Percentiles rank a stretch among this genome's conserved stretches.
phyloP scores from a whole-genome alignment of 2,329 filamentous ascomycete species.

The Cercospora nicotianae region DNA sequence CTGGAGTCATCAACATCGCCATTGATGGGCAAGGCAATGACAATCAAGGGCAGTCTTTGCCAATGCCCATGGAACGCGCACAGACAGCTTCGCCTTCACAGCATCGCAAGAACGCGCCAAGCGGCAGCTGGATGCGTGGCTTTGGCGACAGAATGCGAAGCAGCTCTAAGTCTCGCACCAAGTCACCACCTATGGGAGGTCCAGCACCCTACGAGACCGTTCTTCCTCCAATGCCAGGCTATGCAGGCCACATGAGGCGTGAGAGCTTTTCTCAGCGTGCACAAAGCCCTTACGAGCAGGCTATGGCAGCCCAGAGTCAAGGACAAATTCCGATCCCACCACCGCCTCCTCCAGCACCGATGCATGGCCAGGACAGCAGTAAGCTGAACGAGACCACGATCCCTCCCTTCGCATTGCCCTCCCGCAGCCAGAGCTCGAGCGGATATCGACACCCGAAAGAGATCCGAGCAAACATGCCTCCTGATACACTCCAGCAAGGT shows the following conservation, averaged over 20 bases:
- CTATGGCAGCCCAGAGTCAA: conserved; percentile 30
- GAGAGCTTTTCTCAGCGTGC: conserved; percentile 29
- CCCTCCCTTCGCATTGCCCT: conserved; percentile 37
- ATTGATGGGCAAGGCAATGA: conserved; percentile 44
- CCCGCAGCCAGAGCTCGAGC: conserved; percentile 29
- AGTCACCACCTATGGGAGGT: conserved; percentile 45
- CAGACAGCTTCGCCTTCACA: conserved; percentile 34
- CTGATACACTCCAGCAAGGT: conserved; percentile 47
- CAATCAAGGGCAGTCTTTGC: conserved; percentile 7
- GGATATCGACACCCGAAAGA: conserved; percentile 47
- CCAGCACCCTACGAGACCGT: conserved; percentile 24
- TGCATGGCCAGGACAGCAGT: conserved; percentile 18
- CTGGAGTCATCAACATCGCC: conserved; percentile 46
- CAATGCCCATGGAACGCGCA: conserved; percentile 36
- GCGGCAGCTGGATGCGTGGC: conserved; percentile 57
- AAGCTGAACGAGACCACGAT: conserved; percentile 44
- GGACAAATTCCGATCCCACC: conserved; percentile 32
- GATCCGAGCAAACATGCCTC: conserved; percentile 53
- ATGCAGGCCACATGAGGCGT: conserved; percentile 17
- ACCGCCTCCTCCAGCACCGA: conserved; percentile 42
- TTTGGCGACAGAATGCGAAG: conserved; percentile 61
- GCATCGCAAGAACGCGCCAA: conserved; percentile 51
- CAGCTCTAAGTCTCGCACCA: conserved; percentile 55
- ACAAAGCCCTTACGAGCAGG: conserved; percentile 37
- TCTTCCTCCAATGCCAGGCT: conserved; percentile 14